These are phyloP conservation scores for Abrus pulchellus DNA, from an alignment of 306 rosid species.

Conservation along the genomic window DNA sequence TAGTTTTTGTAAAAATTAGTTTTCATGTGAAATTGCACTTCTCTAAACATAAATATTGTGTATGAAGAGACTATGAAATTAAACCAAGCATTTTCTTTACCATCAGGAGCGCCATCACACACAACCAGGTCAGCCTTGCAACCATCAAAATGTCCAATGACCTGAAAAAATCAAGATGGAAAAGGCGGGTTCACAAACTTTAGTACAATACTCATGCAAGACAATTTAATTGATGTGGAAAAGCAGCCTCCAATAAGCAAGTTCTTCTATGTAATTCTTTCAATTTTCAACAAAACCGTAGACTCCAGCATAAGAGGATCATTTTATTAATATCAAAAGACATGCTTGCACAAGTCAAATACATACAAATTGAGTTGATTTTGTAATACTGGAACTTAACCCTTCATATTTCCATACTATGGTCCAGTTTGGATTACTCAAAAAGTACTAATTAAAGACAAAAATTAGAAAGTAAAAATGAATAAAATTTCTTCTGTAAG, in stretches of 20 bases:
- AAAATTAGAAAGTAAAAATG: too few species aligned
- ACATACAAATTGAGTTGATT: constrained; percentile 21
- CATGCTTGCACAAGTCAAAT: constrained; percentile 2
- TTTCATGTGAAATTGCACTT: not conserved
- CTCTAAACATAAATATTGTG: constrained; percentile 12
- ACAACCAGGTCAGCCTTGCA: constrained; percentile 99
- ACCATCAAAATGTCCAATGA: constrained; percentile 95
- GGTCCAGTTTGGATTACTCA: not conserved
- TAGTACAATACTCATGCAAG: constrained; percentile 10
- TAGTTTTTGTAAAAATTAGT: constrained; percentile 6
- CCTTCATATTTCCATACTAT: not conserved
- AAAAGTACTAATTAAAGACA: too few species aligned
- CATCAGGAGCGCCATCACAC: constrained; percentile 99
- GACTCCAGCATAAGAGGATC: not conserved
- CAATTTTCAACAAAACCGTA: constrained; percentile 10
- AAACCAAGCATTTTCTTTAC: constrained; percentile 53
- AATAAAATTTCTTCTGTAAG: too few species aligned
- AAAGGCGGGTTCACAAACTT: not conserved
- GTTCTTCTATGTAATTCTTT: constrained; percentile 19
- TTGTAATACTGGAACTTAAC: constrained; percentile 2
- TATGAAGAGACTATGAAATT: constrained; percentile 28
- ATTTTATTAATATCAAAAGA: constrained; percentile 6
- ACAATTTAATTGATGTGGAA: constrained; percentile 12
- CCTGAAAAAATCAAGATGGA: constrained; percentile 63
- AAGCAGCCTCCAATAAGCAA: constrained; percentile 20